Percentiles rank a stretch among this genome's conserved stretches.
These are phyloP conservation scores for Bremia lactucae DNA, from an alignment of 352 stramenopile genomes.

Conservation along the genomic window DNA sequence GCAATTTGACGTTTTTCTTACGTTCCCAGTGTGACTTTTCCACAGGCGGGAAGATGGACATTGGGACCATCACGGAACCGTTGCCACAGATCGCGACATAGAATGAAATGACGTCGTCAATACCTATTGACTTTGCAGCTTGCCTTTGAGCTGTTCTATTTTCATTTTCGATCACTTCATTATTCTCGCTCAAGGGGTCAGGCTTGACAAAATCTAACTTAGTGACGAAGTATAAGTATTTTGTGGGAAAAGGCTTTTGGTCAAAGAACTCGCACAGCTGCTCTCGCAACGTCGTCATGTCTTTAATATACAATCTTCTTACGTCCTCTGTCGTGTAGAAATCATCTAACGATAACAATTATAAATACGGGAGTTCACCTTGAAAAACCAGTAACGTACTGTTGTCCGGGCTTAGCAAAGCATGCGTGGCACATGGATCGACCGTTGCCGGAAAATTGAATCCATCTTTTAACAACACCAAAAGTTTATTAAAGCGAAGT, in stretches of 20 bases:
- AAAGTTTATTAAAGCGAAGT: no score
- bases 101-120: conserved; percentile 66
- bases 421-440: conserved; percentile 47
- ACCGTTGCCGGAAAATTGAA: conserved; percentile 54
- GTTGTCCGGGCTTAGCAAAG: conserved; percentile 43
- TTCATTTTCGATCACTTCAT: conserved; percentile 27
- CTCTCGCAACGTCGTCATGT: conserved; percentile 53
- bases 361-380: not conserved
- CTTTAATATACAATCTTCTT: conserved; percentile 53
- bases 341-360: conserved; percentile 19
- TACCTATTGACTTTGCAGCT: conserved; percentile 3
- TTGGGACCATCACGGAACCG: conserved; percentile 77
- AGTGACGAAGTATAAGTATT: conserved; percentile 83
- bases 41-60: conserved; percentile 73
- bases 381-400: conserved; percentile 24
- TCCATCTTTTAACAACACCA: conserved; percentile 22
- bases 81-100: conserved; percentile 83
- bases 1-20: conserved; percentile 76
- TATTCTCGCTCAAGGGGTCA: conserved; percentile 28
- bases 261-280: conserved; percentile 73
- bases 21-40: conserved; percentile 79
- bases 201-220: conserved; percentile 69
- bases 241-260: conserved; percentile 69
- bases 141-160: not conserved
- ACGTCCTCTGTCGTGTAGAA: conserved; percentile 58